Percentiles rank a stretch among this genome's conserved stretches.
These are phyloP conservation scores for Phytophthora foliorum DNA, from an alignment of 352 stramenopile species.

Conservation along the genomic window DNA sequence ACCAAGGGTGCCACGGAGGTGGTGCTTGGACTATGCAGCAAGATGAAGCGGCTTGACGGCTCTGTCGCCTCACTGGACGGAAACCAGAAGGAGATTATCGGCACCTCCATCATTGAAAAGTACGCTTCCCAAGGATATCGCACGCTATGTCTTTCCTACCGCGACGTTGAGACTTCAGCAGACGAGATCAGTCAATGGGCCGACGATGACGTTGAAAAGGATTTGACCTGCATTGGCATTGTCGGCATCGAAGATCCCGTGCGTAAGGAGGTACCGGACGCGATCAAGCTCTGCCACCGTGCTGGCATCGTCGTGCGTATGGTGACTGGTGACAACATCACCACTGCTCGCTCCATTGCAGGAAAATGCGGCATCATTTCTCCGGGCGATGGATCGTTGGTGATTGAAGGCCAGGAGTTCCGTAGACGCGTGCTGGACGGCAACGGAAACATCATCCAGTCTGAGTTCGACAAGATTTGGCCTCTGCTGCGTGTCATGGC, in stretches of 20 bases:
- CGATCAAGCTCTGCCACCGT: constrained; percentile 93
- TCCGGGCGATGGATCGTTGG: constrained; percentile 59
- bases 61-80: constrained; percentile 59
- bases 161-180: constrained; percentile 71
- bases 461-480: constrained; percentile 95
- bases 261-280: constrained; percentile 93
- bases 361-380: constrained; percentile 80
- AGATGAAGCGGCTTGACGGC: constrained; percentile 73
- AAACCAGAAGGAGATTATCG: constrained; percentile 75
- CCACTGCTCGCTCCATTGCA: constrained; percentile 89
- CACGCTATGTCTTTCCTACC: constrained; percentile 89
- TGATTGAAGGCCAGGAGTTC: constrained; percentile 81
- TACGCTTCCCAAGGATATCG: constrained; percentile 85
- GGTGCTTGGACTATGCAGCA: constrained; percentile 75
- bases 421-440: constrained; percentile 69
- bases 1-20: constrained; percentile 84
- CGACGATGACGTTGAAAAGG: constrained; percentile 86
- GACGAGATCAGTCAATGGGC: constrained; percentile 77
- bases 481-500: constrained; percentile 93
- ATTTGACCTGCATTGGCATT: constrained; percentile 90
- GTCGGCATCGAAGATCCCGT: constrained; percentile 96
- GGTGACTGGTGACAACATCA: constrained; percentile 99
- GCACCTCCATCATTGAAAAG: constrained; percentile 73
- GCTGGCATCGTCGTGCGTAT: constrained; percentile 98
- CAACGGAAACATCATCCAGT: constrained; percentile 78